A percentile compares a stretch with the other conserved stretches of the same genome.
phyloP scores from a whole-genome alignment of 345 rosid genomes.

The Rhodomyrtus tomentosa region DNA sequence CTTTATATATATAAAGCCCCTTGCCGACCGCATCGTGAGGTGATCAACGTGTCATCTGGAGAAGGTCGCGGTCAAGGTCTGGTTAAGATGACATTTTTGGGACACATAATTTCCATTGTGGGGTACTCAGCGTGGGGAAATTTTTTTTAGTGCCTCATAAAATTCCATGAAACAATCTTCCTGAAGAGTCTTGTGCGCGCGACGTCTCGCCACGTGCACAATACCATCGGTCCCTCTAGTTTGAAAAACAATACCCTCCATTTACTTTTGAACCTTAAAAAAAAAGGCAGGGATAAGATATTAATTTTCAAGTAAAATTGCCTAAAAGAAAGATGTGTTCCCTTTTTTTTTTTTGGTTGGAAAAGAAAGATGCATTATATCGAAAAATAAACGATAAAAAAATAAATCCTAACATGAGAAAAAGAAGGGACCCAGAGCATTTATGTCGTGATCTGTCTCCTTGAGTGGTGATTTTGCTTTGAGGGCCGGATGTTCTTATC shows the following conservation, averaged over 20 bases:
- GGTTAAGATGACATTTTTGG: background rate
- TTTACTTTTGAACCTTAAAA: too few relatives aligned
- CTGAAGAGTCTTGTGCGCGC: accelerated
- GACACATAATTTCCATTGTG: background rate
- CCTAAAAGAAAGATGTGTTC: too few relatives aligned
- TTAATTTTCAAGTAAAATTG: too few relatives aligned
- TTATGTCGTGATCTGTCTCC: background rate
- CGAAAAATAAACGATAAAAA: background rate
- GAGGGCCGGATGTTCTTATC: background rate
- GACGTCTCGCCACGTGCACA: background rate
- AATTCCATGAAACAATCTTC: background rate
- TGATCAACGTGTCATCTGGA: background rate
- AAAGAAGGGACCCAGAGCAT: background rate
- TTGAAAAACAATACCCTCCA: too few relatives aligned
- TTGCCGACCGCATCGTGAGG: background rate
- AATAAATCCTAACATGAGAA: background rate
- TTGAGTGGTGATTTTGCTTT: background rate
- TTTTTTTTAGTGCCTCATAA: background rate
- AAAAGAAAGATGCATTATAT: too few relatives aligned
- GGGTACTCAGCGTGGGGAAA: background rate
- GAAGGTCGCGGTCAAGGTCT: background rate
- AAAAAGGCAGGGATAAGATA: too few relatives aligned
- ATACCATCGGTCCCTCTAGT: too few relatives aligned
- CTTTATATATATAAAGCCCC: too few relatives aligned
- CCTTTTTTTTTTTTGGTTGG: too few relatives aligned